phyloP scores from a whole-genome alignment of 805 yeast genomes.

The Lipomyces yamadae region DNA sequence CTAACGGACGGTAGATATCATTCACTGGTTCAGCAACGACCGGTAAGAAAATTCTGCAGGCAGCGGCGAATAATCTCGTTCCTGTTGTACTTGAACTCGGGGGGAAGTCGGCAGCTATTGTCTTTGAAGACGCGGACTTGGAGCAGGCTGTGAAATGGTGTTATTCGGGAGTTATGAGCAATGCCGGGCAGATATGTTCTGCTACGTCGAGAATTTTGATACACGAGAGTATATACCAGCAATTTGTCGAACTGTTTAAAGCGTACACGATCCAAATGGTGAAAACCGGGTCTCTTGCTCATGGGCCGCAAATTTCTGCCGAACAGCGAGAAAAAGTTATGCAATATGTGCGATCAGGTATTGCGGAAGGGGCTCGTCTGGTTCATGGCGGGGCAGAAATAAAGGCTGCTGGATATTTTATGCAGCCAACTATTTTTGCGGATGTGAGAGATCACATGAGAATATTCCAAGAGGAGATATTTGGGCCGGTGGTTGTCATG shows the following conservation, averaged over 20 bases:
- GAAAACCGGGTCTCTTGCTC: slow-evolving; percentile 75
- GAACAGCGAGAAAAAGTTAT: slow-evolving; percentile 76
- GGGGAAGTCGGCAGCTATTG: slow-evolving; percentile 91
- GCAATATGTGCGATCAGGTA: slow-evolving; percentile 74
- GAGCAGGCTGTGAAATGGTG: slow-evolving; percentile 75
- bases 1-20: slow-evolving; percentile 60
- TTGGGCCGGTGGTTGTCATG: slow-evolving; percentile 82
- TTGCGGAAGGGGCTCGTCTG: slow-evolving; percentile 79
- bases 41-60: slow-evolving; percentile 80
- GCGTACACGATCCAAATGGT: slow-evolving; percentile 53
- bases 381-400: slow-evolving; percentile 74
- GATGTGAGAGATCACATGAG: slow-evolving; percentile 69
- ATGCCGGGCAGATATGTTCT: slow-evolving; percentile 95
- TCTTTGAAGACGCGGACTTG: slow-evolving; percentile 83
- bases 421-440: slow-evolving; percentile 76
- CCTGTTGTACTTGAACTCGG: slow-evolving; percentile 93
- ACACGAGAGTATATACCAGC: slow-evolving; percentile 81
- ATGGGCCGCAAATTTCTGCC: slow-evolving; percentile 89
- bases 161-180: slow-evolving; percentile 80
- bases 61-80: slow-evolving; percentile 69
- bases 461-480: slow-evolving; percentile 79
- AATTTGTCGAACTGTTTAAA: slow-evolving; percentile 63
- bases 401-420: slow-evolving; percentile 51
- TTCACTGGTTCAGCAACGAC: slow-evolving; percentile 93
- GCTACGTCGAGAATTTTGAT: slow-evolving; percentile 92